Percentiles rank a stretch among this genome's conserved stretches.
phyloP scores from a whole-genome alignment of 805 yeast genomes.

The Candida argentea region DNA sequence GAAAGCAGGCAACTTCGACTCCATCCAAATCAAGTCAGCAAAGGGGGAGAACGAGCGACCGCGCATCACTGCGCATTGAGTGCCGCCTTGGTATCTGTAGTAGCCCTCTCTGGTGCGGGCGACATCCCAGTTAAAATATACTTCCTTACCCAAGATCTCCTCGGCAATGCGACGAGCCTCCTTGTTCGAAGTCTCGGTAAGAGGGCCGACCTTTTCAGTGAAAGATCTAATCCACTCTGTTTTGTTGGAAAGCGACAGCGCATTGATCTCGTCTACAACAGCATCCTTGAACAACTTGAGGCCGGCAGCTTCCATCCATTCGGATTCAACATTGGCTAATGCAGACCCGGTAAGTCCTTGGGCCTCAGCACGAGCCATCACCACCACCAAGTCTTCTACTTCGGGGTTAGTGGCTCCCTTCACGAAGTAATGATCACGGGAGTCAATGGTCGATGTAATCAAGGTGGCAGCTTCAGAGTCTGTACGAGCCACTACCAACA shows the following conservation, averaged over 20 bases:
- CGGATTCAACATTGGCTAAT: constrained; percentile 63
- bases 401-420: constrained; percentile 87
- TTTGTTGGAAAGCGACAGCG: constrained; percentile 50
- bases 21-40: constrained; percentile 97
- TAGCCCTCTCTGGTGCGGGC: constrained; percentile 95
- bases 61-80: constrained; percentile 94
- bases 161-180: constrained; percentile 74
- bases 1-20: constrained; percentile 89
- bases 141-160: constrained; percentile 67
- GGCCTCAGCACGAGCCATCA: constrained; percentile 73
- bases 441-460: constrained; percentile 87
- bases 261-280: constrained; percentile 69
- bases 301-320: constrained; percentile 78
- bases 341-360: constrained; percentile 63
- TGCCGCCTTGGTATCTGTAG: constrained; percentile 93
- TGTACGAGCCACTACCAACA: constrained; percentile 86
- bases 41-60: constrained; percentile 93
- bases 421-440: constrained; percentile 87
- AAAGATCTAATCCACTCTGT: constrained; percentile 55
- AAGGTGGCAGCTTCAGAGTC: constrained; percentile 97
- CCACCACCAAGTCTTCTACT: constrained; percentile 60
- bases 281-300: constrained; percentile 87
- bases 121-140: constrained; percentile 90
- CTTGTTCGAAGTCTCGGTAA: constrained; percentile 62
- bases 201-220: constrained; percentile 59